A percentile compares a stretch with the other conserved stretches of the same genome.
Evolutionary conservation across 495 filamentous ascomycete species (phyloP).

Genomic region (Aspergillus egyptiacus): DNA sequence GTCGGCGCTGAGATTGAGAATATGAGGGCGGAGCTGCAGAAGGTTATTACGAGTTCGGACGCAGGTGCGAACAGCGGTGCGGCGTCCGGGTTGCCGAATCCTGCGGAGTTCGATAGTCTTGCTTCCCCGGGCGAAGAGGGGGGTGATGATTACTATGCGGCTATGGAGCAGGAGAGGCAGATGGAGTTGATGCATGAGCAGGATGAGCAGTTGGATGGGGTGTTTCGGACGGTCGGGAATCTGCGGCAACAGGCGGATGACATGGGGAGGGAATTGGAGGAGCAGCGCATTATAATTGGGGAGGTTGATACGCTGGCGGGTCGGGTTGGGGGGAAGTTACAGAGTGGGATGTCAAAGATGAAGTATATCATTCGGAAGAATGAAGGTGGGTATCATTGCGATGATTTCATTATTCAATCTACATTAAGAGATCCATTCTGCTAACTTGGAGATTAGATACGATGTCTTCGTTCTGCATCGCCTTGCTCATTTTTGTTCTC

Average conservation of each 20-base stretch:
- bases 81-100: conserved; percentile 54
- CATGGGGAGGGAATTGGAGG: conserved; percentile 93
- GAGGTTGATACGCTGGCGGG: conserved; percentile 77
- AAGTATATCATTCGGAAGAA: conserved; percentile 80
- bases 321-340: conserved; percentile 77
- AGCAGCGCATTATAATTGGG: conserved; percentile 77
- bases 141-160: conserved; percentile 64
- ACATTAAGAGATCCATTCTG: conserved; percentile 21
- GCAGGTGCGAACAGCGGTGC: conserved; percentile 16
- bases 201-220: conserved; percentile 85
- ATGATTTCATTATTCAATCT: conserved; percentile 5
- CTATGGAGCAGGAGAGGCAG: conserved; percentile 89
- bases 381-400: conserved; percentile 58
- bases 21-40: conserved; percentile 76
- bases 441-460: conserved; percentile 48
- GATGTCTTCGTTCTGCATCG: conserved; percentile 89
- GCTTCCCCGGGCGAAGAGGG: conserved; percentile 29
- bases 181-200: conserved; percentile 89
- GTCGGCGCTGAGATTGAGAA: conserved; percentile 81
- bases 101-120: conserved; percentile 57
- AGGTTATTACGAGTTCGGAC: conserved; percentile 37
- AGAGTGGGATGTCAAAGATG: conserved; percentile 79
- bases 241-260: conserved; percentile 81
- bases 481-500: conserved; percentile 73
- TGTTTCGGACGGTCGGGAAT: conserved; percentile 88